phyloP scores from a whole-genome alignment of 2,329 filamentous ascomycete genomes.

The Pleochaeta shiraiana region DNA sequence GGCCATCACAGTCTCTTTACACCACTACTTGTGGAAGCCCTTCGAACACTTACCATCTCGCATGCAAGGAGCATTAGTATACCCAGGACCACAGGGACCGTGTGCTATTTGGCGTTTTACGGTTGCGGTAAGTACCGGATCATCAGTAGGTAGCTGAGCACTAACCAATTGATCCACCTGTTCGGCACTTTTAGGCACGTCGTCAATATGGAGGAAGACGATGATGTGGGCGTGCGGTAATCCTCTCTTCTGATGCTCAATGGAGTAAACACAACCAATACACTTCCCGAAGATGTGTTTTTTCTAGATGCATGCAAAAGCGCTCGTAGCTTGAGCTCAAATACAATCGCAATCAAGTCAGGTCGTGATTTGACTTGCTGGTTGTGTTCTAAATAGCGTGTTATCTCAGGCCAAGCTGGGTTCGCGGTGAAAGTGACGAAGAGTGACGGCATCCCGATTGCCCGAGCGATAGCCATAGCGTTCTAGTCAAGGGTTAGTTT shows the following conservation, averaged over 20 bases:
- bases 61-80: neutral
- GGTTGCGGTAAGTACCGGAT: neutral
- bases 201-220: neutral
- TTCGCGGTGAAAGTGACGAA: neutral
- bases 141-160: neutral
- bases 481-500: neutral
- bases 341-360: neutral
- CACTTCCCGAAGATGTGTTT: neutral
- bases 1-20: neutral
- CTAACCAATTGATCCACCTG: neutral
- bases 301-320: neutral
- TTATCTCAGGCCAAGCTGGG: neutral
- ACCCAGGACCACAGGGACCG: neutral
- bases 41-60: neutral
- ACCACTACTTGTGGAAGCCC: neutral
- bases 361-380: neutral
- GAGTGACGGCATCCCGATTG: neutral
- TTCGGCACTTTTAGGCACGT: neutral
- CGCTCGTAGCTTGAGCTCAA: neutral
- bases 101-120: neutral
- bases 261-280: neutral
- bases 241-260: neutral
- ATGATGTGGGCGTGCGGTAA: neutral
- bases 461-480: neutral
- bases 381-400: neutral